These are phyloP conservation scores for Polychaeton citri DNA, from an alignment of 2,329 filamentous ascomycete genomes.

Conservation along the genomic window DNA sequence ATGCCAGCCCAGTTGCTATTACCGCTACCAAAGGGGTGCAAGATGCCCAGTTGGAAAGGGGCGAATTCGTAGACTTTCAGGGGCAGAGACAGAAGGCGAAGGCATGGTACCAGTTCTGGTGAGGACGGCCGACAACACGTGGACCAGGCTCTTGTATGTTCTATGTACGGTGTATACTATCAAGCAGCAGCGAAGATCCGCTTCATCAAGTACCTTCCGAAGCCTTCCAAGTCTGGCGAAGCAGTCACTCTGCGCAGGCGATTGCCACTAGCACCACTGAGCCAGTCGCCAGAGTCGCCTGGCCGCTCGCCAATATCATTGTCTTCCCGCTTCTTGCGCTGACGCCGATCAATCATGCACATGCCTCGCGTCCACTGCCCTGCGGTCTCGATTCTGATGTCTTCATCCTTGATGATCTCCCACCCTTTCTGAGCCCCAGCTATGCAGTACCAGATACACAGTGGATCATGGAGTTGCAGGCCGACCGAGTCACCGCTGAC, in stretches of 20 bases:
- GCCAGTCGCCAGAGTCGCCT: conserved; percentile 65
- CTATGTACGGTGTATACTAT: no score
- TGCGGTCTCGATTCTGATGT: conserved; percentile 76
- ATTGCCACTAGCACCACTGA: conserved; percentile 63
- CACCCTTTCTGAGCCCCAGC: conserved; percentile 12
- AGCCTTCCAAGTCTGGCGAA: conserved; percentile 51
- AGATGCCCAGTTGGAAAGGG: background rate
- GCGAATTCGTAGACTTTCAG: background rate
- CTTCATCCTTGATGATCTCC: conserved; percentile 42
- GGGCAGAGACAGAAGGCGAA: background rate
- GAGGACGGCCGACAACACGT: background rate
- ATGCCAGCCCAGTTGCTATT: background rate
- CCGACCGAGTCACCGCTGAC: conserved; percentile 23
- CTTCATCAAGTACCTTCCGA: conserved; percentile 14
- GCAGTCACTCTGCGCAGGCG: conserved; percentile 59
- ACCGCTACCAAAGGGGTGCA: background rate
- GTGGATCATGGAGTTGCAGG: conserved; percentile 35
- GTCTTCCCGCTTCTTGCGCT: conserved; percentile 38
- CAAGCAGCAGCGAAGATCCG: no score
- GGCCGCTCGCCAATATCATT: conserved; percentile 42
- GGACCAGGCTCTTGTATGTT: background rate
- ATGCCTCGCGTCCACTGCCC: conserved; percentile 94
- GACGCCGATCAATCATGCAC: conserved; percentile 69
- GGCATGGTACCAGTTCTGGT: background rate
- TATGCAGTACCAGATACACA: conserved; percentile 24